Evolutionary conservation across 2,329 filamentous ascomycete genomes (phyloP).

Genomic region (Microdochium nivale): DNA sequence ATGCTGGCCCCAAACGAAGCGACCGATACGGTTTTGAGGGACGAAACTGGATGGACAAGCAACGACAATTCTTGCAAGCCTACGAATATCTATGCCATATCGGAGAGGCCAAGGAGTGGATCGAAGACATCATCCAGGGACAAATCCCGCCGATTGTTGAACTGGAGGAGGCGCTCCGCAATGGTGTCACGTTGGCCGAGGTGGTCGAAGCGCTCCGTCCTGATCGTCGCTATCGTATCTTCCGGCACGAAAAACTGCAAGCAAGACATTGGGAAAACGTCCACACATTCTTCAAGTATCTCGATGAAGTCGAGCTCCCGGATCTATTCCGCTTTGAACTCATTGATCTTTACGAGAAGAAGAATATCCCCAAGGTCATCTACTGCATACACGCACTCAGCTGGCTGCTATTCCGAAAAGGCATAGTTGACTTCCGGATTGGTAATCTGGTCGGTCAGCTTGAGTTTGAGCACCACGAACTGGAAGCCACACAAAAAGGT

Average conservation of each 20-base stretch:
- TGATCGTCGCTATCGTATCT: slow-evolving; percentile 69
- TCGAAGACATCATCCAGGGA: slow-evolving; percentile 47
- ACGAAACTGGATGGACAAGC: slow-evolving; percentile 98
- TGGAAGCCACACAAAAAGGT: slow-evolving; percentile 94
- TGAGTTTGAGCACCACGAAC: slow-evolving; percentile 94
- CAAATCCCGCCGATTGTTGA: slow-evolving; percentile 83
- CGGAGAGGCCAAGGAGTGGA: slow-evolving; percentile 98
- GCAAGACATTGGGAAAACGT: slow-evolving; percentile 98
- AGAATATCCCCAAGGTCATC: slow-evolving; percentile 98
- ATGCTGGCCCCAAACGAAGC: slow-evolving; percentile 36
- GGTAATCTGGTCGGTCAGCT: slow-evolving; percentile 94
- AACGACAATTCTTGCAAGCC: slow-evolving; percentile 89
- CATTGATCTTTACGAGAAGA: slow-evolving; percentile 98
- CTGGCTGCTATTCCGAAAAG: slow-evolving; percentile 93
- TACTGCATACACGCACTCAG: slow-evolving; percentile 97
- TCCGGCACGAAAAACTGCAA: slow-evolving; percentile 75
- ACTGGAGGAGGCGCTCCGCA: slow-evolving; percentile 81
- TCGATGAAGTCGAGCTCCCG: slow-evolving; percentile 84
- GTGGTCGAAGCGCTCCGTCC: slow-evolving; percentile 85
- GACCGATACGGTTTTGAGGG: slow-evolving; percentile 64
- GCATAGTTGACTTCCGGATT: slow-evolving; percentile 90
- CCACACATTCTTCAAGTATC: slow-evolving; percentile 87
- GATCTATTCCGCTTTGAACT: slow-evolving; percentile 96
- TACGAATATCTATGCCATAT: slow-evolving; percentile 99
- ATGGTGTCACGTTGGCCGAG: slow-evolving; percentile 91